These are phyloP conservation scores for Phlyctochytrium planicorne DNA, from an alignment of 192 early-diverging fungal genomes.

Conservation along the genomic window DNA sequence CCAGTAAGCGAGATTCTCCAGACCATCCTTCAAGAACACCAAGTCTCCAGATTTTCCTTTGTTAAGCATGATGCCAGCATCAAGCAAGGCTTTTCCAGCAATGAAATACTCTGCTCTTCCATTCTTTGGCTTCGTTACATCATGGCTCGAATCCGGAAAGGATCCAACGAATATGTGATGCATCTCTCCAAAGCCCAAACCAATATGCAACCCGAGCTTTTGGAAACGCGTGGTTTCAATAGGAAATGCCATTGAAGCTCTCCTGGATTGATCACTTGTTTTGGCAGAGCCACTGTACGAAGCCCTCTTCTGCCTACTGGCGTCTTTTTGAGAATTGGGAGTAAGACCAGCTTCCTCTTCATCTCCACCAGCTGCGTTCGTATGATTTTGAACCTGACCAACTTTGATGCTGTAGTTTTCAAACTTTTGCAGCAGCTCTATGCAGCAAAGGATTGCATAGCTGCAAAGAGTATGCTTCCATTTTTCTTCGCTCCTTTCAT, in stretches of 20 bases:
- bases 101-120: conserved; percentile 19
- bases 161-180: conserved; percentile 22
- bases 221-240: background rate
- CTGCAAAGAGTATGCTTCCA: background rate
- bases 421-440: background rate
- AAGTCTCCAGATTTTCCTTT: conserved; percentile 18
- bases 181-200: conserved; percentile 8
- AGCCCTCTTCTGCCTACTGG: too few relatives aligned
- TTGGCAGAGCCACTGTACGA: too few relatives aligned
- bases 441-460: background rate
- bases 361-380: too few relatives aligned
- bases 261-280: too few relatives aligned
- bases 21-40: too few relatives aligned
- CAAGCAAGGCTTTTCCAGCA: conserved; percentile 9
- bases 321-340: too few relatives aligned
- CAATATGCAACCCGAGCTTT: conserved; percentile 25
- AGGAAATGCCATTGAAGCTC: too few relatives aligned
- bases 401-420: background rate
- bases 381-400: too few relatives aligned
- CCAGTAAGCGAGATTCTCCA: too few relatives aligned
- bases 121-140: background rate
- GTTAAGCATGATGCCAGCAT: conserved; percentile 4
- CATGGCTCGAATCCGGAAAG: too few relatives aligned
- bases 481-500: too few relatives aligned
- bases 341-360: too few relatives aligned